Base-by-base conservation (phyloP, 108 stramenopile species). In the Bacterosira constricta region DNA sequence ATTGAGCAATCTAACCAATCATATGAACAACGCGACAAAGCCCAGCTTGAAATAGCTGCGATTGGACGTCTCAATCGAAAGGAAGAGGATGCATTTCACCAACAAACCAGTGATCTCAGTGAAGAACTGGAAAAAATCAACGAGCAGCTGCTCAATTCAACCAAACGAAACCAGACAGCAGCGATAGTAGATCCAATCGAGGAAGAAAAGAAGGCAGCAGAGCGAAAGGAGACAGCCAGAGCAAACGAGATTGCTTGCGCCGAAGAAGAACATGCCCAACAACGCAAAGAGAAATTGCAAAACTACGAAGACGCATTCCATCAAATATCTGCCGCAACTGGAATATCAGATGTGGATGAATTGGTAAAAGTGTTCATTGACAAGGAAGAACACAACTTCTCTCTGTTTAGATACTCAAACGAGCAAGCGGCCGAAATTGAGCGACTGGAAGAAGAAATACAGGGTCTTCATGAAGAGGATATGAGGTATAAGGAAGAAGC, bases 21-120 rank as follows among this genome's bases (percentile, higher is more conserved):
- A 17, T 94, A 96, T 57, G 94, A 96, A 78, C 82, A 91, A 44
- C 80, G 92, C n/a, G 94, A 96, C 76, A 86, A 83, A 62, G 89
- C 85, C 41, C 86, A 83, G 82, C 73, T 96, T 32, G 86, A 89
- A 81, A 90, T 95, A 59, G 87, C 87, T 25, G 93, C 91, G 13
- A 88, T 92, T 26, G 91, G 90, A 63, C 90, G 88, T 72, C 86
- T 87, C 9, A 90, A 87, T 49, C 80, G 88, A 13, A 88, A 74
- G 42, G 91, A 96, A 67, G 83, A 85, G 45, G 86, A 85, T 44
- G 89, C 88, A 17, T 87, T 86, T 53, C 86, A 92, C 55, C 75
- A 88, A 34, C 85, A 90, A 68, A 85, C 88, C 54, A 59, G 58
- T 39, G 85, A 85, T 55, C 49, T 93, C n/a, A 86, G 71, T 18